Base-by-base conservation (phyloP, 2,329 filamentous ascomycete species). In the Harringtonia lauricola region DNA sequence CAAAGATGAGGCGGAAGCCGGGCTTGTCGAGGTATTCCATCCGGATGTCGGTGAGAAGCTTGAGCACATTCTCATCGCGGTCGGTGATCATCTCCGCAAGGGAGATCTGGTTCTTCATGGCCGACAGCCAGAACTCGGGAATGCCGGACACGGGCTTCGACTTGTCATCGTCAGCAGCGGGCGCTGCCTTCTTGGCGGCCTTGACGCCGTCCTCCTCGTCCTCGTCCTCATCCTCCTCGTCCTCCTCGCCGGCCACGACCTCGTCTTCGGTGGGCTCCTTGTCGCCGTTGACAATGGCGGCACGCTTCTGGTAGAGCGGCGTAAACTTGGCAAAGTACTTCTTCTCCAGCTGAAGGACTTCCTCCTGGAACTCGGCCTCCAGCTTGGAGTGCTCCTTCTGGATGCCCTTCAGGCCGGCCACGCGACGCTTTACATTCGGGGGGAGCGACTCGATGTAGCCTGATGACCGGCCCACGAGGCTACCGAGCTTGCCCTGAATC, bases 251-350 rank as follows among this genome's bases (percentile, higher is more conserved):
- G 49, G 85, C 82, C 67, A 86, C 77, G 55, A 98, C 70, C 65
- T 96, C 88, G 31, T 82, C 79, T 45, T 94, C 86, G 48, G 84
- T 87, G 26, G 92, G 92, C 71, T 98, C 92, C 48, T 71, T 64
- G 51, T 70, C 68, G 55, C 92, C 92, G 67, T 95, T 96, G 65
- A 98, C 75, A 56, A 98, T 96, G 57, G 81, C 76, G 50, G 89
- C 79, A 65, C 92, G 89, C 75, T 92, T 92, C 74, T 95, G 72
- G 70, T 98, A 98, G 40, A 98, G 79, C 48, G 92, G 92, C 43
- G 87, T 94, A 70, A 95, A 98, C 70, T 96, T 96, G 68, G 86
- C 86, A 58, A 96, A 96, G 69, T 95, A 98, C 71, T 95, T 95
- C 79, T 98, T 98, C 76, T 98, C 92, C 24, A 98, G 79, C 66